Base-by-base conservation (phyloP, 2,329 filamentous ascomycete genomes). In the Plenodomus biglobosus region DNA sequence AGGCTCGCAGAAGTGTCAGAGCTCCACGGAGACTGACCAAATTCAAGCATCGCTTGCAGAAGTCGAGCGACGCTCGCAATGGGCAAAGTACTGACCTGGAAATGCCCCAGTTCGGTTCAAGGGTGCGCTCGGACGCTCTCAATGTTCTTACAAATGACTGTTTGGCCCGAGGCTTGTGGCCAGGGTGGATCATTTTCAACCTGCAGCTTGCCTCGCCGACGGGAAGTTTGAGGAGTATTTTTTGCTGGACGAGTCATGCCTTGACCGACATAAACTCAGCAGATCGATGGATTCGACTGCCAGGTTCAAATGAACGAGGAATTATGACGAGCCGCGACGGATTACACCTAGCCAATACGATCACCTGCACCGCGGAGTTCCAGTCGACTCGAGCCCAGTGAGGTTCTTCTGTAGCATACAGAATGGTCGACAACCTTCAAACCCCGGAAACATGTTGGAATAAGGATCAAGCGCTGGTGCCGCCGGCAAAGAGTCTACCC, bases 401-500 rank as follows among this genome's bases (percentile, higher is more conserved):
- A 32, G 8, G 27, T 32, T 32, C 27, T 32, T 11, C 11, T 15
- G 27, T 10, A 8, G 8, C 3, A 6, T 11, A 32, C 13, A 10
- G 27, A 15, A 8, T 7, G 27, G 8, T 15, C 11, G 8, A 32
- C 27, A 11, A 15, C 15, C 11, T 10, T 15, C 27, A 32, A 32
- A 7, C 27, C 27, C 27, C 27, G 27, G 27, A 6, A 32, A 32
- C 7, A 32, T 32, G 7, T 11, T 11, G n/a, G n/a, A n/a, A n/a
- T n/a, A n/a, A 32, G 27, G 27, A 32, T 32, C 38, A 30, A 43
- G 24, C n/a, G n/a, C 36, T 34, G 45, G 32, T 43, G 36, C 32
- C 24, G 4, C 37, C 32, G 48, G 50, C 55, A 41, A 58, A 41
- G 50, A 54, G 50, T 58, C 52, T 50, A 36, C 46, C 22, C 22